Base-by-base conservation (phyloP, 1,284 basidiomycete genomes). In the Somion occarium region DNA sequence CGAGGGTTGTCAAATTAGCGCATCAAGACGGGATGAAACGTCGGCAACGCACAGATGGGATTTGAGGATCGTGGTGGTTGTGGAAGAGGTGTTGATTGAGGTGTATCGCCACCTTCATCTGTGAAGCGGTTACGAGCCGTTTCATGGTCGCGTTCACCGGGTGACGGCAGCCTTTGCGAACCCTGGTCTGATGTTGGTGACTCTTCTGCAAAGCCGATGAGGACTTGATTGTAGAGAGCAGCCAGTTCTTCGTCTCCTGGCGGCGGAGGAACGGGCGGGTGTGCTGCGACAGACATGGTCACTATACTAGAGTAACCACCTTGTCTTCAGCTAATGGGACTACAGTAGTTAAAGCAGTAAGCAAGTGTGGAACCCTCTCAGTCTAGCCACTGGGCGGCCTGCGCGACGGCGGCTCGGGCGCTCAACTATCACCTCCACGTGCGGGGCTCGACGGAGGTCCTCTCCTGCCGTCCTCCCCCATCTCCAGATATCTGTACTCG, bases 181-280 rank as follows among this genome's bases (percentile, higher is more conserved):
- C 66, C 23, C 58, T 67, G 66, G 43, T 72, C 70, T 2, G 66
- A 59, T 19, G 65, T 64, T 26, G 73, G 65, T 20, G 73, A 64
- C 54, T 79, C 76, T 25, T 79, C 76, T 27, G 73, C 68, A 61
- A 84, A 88, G 46, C 78, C 78, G 25, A 78, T 79, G 74, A 82
- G 82, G 22, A 88, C 84, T 67, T 85, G 80, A 53, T 85, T 79
- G 66, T 88, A 88, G 46, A 88, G 76, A 56, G 75, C 72, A 57
- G 82, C 79, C 5, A 88, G 73, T 61, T 87, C 85, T 58, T 82
- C 82, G 57, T 88, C 85, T 52, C 76, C 76, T 15, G 81, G 71
- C 34, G 69, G 69, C n/a, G 63, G 51, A 11, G 41, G 18, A n/a
- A 55, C 48, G 38, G 53, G 51, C 27, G 59, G 47, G 50, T 62